Percentiles rank a stretch among this genome's conserved stretches.
Evolutionary conservation across 192 early-diverging fungal genomes (phyloP).

Genomic region (Coemansia sp.): DNA sequence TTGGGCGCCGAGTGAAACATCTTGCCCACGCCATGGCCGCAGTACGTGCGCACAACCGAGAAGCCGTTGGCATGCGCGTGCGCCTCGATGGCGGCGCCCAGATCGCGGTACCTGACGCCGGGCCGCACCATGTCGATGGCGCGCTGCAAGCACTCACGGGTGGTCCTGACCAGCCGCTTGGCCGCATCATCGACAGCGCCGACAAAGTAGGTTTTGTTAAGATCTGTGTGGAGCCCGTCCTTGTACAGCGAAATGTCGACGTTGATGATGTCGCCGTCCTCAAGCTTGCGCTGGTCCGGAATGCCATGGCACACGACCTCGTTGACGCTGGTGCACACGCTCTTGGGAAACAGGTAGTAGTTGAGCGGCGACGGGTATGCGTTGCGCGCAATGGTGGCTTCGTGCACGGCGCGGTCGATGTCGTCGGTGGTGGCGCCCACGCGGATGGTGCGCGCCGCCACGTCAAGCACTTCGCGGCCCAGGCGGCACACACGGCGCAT

Average conservation of each 20-base stretch:
- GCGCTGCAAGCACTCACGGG: conserved; percentile 86
- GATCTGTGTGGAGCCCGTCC: conserved; percentile 93
- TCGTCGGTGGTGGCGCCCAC: conserved; percentile 93
- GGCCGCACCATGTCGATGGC: conserved; percentile 94
- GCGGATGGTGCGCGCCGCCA: conserved; percentile 74
- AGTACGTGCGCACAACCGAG: conserved; percentile 90
- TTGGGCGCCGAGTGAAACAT: conserved; percentile 91
- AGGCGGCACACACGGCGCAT: conserved; percentile 82
- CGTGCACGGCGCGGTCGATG: conserved; percentile 94
- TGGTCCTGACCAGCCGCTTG: conserved; percentile 73
- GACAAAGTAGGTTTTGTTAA: conserved; percentile 92
- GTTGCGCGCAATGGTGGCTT: conserved; percentile 88
- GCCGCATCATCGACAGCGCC: conserved; percentile 84
- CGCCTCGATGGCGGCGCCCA: conserved; percentile 89
- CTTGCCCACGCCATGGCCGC: conserved; percentile 88
- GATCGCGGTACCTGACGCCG: conserved; percentile 86
- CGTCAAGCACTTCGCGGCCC: conserved; percentile 88
- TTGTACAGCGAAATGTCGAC: conserved; percentile 88
- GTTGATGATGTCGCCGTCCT: conserved; percentile 97
- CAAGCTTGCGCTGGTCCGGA: conserved; percentile 88
- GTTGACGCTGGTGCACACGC: conserved; percentile 87
- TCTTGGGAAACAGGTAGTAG: conserved; percentile 96
- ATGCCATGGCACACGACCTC: conserved; percentile 99
- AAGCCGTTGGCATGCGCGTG: conserved; percentile 83
- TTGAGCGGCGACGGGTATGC: conserved; percentile 96